phyloP scores from a whole-genome alignment of 2,329 filamentous ascomycete species.

The Xylariales sp. region DNA sequence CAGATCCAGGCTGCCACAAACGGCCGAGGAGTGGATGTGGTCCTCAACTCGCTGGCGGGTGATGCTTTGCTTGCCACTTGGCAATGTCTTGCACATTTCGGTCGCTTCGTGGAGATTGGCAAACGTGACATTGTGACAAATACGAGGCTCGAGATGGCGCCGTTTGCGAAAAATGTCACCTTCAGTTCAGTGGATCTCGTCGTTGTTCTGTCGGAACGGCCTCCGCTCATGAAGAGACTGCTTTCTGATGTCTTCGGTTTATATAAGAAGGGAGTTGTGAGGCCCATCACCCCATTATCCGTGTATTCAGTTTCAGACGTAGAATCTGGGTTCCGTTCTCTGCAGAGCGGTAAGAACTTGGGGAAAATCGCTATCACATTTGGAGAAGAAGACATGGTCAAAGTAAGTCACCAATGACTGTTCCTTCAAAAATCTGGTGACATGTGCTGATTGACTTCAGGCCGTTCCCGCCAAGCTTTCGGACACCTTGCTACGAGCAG shows the following conservation, averaged over 20 bases:
- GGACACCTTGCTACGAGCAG: background rate
- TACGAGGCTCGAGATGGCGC: background rate
- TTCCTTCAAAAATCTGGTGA: too few species aligned
- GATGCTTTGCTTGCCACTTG: conserved; percentile 10
- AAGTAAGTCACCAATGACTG: too few species aligned
- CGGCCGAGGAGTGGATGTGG: conserved; percentile 32
- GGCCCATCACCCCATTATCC: background rate
- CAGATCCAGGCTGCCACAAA: conserved; percentile 26
- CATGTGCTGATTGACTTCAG: too few species aligned
- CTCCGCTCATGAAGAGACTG: background rate
- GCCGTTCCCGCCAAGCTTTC: too few species aligned
- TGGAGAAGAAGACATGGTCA: conserved; percentile 1
- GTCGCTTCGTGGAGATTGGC: background rate
- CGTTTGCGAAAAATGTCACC: background rate
- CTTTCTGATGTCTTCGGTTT: background rate
- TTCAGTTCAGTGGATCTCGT: background rate
- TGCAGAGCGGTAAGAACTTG: conserved; percentile 4
- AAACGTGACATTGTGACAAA: background rate
- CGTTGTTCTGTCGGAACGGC: background rate
- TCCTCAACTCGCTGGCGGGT: conserved; percentile 37
- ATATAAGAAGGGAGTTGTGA: background rate
- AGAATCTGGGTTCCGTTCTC: background rate
- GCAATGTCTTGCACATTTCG: background rate
- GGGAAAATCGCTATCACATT: conserved; percentile 1
- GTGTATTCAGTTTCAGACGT: background rate